Percentiles rank a stretch among this genome's conserved stretches.
These are phyloP conservation scores for Fermentozyma sake DNA, from an alignment of 1,139 yeast genomes.

Conservation along the genomic window DNA sequence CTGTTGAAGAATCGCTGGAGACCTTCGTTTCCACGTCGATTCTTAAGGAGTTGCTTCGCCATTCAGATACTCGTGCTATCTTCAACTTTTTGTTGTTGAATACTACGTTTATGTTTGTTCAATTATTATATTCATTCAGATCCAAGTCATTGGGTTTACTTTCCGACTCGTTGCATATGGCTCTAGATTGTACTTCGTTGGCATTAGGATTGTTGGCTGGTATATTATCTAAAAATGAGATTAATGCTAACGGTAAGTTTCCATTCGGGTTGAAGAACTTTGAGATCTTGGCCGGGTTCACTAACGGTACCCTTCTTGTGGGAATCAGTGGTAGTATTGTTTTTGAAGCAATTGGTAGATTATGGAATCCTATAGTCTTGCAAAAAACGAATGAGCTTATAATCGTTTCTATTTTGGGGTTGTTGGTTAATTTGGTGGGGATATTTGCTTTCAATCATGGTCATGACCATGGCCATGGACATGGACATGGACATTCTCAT, in stretches of 20 bases:
- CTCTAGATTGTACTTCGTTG: slow-evolving; percentile 86
- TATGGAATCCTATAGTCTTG: slow-evolving; percentile 69
- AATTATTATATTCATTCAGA: slow-evolving; percentile 82
- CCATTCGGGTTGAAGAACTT: slow-evolving; percentile 86
- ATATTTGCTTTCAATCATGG: slow-evolving; percentile 92
- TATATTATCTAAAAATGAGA: slow-evolving; percentile 42
- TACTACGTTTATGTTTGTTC: slow-evolving; percentile 91
- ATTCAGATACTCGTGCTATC: slow-evolving; percentile 81
- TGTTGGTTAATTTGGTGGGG: slow-evolving; percentile 86
- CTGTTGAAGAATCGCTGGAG: slow-evolving; percentile 2
- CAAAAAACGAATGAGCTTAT: slow-evolving; percentile 83
- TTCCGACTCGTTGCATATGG: slow-evolving; percentile 95
- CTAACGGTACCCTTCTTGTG: slow-evolving; percentile 82
- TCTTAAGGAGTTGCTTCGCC: slow-evolving; percentile 42
- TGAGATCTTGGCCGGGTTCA: slow-evolving; percentile 91
- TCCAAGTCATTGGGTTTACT: slow-evolving; percentile 88
- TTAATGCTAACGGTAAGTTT: slow-evolving; percentile 57
- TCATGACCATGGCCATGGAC: slow-evolving; percentile 29
- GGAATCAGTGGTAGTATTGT: slow-evolving; percentile 88
- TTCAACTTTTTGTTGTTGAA: slow-evolving; percentile 82
- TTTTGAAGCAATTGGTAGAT: slow-evolving; percentile 80
- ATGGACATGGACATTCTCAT: slow-evolving; percentile 32
- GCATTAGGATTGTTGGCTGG: slow-evolving; percentile 90
- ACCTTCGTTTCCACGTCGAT: slow-evolving; percentile 11
- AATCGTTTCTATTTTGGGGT: slow-evolving; percentile 78